phyloP scores from a whole-genome alignment of 202 grass and related monocot species.

The Saccharum hybrid region DNA sequence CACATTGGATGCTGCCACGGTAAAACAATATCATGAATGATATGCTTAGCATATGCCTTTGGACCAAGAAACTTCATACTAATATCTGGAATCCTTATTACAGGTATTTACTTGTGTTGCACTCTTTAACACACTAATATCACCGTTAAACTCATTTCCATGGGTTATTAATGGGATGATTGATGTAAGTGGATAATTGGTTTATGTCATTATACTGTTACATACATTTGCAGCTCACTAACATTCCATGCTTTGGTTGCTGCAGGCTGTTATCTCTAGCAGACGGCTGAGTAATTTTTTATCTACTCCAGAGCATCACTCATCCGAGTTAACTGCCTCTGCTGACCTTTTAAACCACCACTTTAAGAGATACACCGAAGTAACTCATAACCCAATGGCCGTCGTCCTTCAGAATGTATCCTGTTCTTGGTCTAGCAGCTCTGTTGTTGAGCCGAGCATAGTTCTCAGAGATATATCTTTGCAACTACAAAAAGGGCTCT shows the following conservation, averaged over 20 bases:
- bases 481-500: conserved; percentile 65
- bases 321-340: conserved; percentile 18
- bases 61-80: conserved; percentile 25
- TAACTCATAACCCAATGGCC: conserved; percentile 34
- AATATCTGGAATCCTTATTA: conserved; percentile 48
- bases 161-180: conserved; percentile 99
- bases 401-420: conserved; percentile 57
- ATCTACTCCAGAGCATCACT: conserved; percentile 70
- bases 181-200: conserved; percentile 70
- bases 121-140: conserved; percentile 94
- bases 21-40: conserved; percentile 56
- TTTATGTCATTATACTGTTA: conserved; percentile 27
- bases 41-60: conserved; percentile 38
- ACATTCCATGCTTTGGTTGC: conserved; percentile 30
- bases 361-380: conserved; percentile 38
- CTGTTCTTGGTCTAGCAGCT: conserved; percentile 78
- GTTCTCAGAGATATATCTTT: conserved; percentile 70
- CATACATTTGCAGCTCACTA: conserved; percentile 8
- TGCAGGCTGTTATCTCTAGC: conserved; percentile 89
- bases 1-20: conserved; percentile 89
- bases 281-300: conserved; percentile 81
- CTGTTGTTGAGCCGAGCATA: conserved; percentile 42
- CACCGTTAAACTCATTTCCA: conserved; percentile 95
- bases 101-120: conserved; percentile 99
- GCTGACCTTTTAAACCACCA: conserved; percentile 40